Evolutionary conservation across 495 filamentous ascomycete species (phyloP), one percentile per base, ranked within the genome.

Genomic region (Penicillium atrosanguineum): DNA sequence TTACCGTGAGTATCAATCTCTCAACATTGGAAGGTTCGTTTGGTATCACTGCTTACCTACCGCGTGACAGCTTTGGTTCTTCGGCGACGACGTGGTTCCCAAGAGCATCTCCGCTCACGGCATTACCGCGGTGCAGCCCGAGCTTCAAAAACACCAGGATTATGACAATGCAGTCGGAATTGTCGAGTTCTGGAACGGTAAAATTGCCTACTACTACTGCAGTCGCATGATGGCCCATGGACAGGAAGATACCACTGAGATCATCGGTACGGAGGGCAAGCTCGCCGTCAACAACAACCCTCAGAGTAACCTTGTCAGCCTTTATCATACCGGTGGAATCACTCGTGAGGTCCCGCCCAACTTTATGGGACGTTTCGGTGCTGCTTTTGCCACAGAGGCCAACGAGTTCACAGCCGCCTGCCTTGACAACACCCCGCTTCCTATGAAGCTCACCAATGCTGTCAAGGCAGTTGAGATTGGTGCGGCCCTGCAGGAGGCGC

Each of bases 201-300:
- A 77, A 57, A 77, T 87, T 36, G 83, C 82, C 6, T 84, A 85
- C 53, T 79, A 84, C 52, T 86, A 83, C 64, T 70, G 68, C 18
- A 74, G 67, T 7, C 70, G 83, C 15, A 86, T 85, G 82, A 86
- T 86, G 80, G 78, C 81, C 0, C 74, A 78, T 2, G 84, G 84
- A 1, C 84, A 86, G 67, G 76, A 84, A 55, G 84, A 87, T 56
- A 76, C 72, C 52, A 84, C 83, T 0, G 84, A 87, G 68, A 74
- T 87, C 46, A 81, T 86, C 50, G 83, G 83, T 7, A 86, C 83
- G 0, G 68, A 77, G 47, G 83, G 83, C 5, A 86, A 84, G 61
- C 44, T 85, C 31, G 71, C 71, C 0, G 71, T 85, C 26, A 84
- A 84, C 52, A 72, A 64, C 31, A 73, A 80, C 42, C 81, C 82